Conservation (phyloP, 108 stramenopile species). For the Mediolabrus comicus region DNA sequence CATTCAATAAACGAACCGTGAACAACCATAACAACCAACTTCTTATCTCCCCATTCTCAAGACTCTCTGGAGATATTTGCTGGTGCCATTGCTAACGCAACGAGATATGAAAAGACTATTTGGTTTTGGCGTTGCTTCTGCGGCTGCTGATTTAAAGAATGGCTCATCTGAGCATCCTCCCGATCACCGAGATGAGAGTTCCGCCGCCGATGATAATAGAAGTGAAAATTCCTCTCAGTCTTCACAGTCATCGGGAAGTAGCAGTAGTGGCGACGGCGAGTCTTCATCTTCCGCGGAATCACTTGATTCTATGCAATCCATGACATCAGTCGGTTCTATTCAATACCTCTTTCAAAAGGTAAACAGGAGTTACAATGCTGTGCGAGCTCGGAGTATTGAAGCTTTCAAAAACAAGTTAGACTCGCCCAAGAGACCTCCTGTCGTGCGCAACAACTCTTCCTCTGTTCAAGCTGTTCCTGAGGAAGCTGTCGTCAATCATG, state of each 20-base stretch:
- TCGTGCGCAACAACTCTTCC: background rate
- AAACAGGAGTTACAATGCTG: background rate
- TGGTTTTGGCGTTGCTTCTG: background rate
- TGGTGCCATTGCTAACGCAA: too few species aligned
- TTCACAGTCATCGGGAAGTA: background rate
- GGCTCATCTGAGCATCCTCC: background rate
- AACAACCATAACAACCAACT: too few species aligned
- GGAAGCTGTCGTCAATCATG: background rate
- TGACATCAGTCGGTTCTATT: background rate
- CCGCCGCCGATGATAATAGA: background rate
- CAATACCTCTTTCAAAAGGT: background rate
- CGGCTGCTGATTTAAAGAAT: background rate
- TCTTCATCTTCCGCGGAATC: background rate
- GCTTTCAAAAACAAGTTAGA: too few species aligned
- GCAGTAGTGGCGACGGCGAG: background rate
- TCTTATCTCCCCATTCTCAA: too few species aligned
- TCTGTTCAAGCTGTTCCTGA: conserved; percentile 6
- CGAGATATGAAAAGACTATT: background rate
- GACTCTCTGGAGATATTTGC: too few species aligned
- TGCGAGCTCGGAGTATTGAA: background rate
- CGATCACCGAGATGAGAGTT: conserved; percentile 5
- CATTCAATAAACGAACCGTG: too few species aligned
- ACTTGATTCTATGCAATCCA: background rate
- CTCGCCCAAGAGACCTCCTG: too few species aligned
- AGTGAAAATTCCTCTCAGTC: background rate